Evolutionary conservation across 2,329 filamentous ascomycete species (phyloP), one percentile per base, ranked within the genome.

Genomic region (Corinectria fuckeliana): DNA sequence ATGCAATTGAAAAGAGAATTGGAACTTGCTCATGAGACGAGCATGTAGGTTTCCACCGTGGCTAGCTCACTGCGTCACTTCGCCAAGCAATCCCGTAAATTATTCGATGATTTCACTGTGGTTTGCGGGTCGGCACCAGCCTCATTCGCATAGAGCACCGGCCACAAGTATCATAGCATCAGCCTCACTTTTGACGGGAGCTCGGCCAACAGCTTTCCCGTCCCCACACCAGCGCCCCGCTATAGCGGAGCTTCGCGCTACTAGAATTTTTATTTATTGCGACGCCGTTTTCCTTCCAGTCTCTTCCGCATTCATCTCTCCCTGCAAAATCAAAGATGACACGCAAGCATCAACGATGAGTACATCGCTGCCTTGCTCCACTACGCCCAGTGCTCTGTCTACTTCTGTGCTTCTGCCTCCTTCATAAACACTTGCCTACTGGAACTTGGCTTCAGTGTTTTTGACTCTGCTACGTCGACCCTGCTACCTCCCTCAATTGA

Each of bases 291-390:
- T 58, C 47, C 49, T 71, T 68, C 62, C 41, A 69, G 55, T 60
- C 36, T 61, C 53, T 69, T 65, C 62, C 52, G 55, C 58, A 49
- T 53, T 52, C 61, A 63, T 70, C 62, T 64, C 55, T 56, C 62
- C 11, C 58, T 65, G 48, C 48, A 50, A 50, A 56, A 57, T 58
- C 63, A 63, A 75, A 75, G 68, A 73, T 70, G 73, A 72, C 73
- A 75, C 71, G 73, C 72, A 67, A 72, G 66, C 71, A 70, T 63
- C 64, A 70, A 70, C 69, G 61, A 75, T 75, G 72, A 72, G 63
- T 61, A 66, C 61, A 60, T 71, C 60, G 70, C 68, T 71, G 67
- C 65, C 68, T 69, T 64, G 65, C 66, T 59, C 63, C 60, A 55
- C 60, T 41, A 36, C 62, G 39, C 64, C 65, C 67, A 58, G 56